These are phyloP conservation scores for Talaromyces albobiverticillius DNA, from an alignment of 2,329 filamentous ascomycete genomes.

Conservation along the genomic window DNA sequence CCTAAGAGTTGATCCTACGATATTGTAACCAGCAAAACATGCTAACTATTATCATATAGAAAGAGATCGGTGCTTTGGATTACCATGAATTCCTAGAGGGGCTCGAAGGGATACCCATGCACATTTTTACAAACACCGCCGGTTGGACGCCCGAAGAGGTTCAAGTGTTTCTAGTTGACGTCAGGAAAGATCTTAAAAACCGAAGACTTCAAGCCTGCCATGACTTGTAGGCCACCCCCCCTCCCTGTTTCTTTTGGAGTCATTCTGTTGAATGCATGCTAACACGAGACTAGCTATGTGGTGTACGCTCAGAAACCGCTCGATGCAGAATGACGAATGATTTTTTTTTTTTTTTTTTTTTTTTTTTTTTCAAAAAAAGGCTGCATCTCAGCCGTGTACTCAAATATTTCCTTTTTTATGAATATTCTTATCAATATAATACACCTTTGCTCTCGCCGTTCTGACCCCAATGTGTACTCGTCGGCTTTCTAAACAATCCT, in stretches of 20 bases:
- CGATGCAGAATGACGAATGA: neutral
- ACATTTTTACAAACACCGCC: conserved; percentile 4
- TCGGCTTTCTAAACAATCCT: too few species aligned
- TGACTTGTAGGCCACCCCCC: conserved; percentile 8
- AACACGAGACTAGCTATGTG: conserved; percentile 5
- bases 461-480: too few species aligned
- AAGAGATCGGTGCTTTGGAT: conserved; percentile 24
- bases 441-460: too few species aligned
- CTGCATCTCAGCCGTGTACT: too few species aligned
- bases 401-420: too few species aligned
- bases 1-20: too few species aligned
- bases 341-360: too few species aligned
- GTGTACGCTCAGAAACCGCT: conserved; percentile 38
- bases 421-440: too few species aligned
- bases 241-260: neutral
- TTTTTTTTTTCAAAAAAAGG: too few species aligned
- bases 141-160: conserved; percentile 14
- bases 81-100: conserved; percentile 12
- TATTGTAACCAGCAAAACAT: neutral
- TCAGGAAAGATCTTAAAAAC: conserved; percentile 13
- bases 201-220: conserved; percentile 8
- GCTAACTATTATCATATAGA: conserved; percentile 12
- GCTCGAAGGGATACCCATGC: conserved; percentile 11
- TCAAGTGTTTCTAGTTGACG: conserved; percentile 5
- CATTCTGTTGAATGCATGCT: neutral